These are phyloP conservation scores for Protea cynaroides DNA, from an alignment of 164 flowering plant species.

Conservation along the genomic window DNA sequence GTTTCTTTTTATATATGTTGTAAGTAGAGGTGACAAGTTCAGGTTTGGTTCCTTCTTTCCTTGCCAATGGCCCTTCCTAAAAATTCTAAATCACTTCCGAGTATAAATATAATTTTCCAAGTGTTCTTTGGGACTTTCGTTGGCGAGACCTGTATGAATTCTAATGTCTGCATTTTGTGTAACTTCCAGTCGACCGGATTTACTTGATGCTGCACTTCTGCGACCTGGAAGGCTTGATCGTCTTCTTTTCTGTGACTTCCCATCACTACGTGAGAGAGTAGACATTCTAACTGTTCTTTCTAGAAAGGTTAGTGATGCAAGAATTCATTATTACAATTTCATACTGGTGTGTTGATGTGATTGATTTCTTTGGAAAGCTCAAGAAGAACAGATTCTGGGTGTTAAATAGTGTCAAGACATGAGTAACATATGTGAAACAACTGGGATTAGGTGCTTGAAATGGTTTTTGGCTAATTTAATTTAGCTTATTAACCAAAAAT, in stretches of 20 bases:
- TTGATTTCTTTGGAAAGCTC: not conserved
- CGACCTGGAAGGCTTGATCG: conserved; percentile 98
- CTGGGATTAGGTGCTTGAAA: too few relatives aligned
- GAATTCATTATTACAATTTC: not conserved
- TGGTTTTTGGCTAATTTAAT: too few relatives aligned
- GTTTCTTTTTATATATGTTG: too few relatives aligned
- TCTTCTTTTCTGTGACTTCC: conserved; percentile 94
- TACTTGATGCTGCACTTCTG: conserved; percentile 93
- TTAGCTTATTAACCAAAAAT: too few relatives aligned
- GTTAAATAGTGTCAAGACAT: too few relatives aligned
- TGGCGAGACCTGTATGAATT: not conserved
- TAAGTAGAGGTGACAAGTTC: too few relatives aligned
- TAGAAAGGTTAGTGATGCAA: conserved; percentile 50
- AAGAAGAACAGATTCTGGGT: too few relatives aligned
- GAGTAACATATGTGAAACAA: too few relatives aligned
- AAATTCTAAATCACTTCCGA: too few relatives aligned
- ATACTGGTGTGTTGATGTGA: not conserved
- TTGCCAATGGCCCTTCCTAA: too few relatives aligned
- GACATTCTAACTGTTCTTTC: conserved; percentile 85
- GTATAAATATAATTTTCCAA: not conserved
- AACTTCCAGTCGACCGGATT: conserved; percentile 81
- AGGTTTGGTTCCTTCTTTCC: too few relatives aligned
- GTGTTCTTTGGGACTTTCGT: not conserved
- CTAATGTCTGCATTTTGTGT: conserved; percentile 3
- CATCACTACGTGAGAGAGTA: conserved; percentile 62